These are phyloP conservation scores for Halophytophthora batemanensis DNA, from an alignment of 352 stramenopile species.

Conservation along the genomic window DNA sequence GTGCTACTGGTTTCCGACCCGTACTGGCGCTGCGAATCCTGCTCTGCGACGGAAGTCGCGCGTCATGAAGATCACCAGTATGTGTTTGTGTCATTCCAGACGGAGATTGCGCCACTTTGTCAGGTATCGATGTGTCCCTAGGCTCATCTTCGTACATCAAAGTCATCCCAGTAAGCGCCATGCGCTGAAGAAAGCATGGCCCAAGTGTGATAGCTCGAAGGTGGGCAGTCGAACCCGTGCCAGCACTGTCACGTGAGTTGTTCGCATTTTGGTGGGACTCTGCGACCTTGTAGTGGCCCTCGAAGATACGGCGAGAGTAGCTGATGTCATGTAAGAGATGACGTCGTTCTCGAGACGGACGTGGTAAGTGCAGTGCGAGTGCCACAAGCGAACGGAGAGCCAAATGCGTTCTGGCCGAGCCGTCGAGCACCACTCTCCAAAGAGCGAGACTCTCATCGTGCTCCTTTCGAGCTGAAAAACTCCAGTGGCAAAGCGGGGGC, in stretches of 20 bases:
- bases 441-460: conserved; percentile 7
- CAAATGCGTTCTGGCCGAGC: conserved; percentile 27
- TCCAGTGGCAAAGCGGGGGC: conserved; percentile 4
- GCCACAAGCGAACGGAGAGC: conserved; percentile 31
- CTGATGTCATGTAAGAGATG: conserved; percentile 11
- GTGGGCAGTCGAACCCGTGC: no score
- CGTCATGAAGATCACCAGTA: no score
- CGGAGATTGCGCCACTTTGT: no score
- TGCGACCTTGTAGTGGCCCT: background rate
- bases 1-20: no score
- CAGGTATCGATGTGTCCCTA: no score
- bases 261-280: background rate
- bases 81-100: no score
- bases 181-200: no score
- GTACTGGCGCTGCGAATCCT: no score
- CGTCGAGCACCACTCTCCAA: conserved; percentile 14
- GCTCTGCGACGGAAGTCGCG: no score
- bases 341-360: conserved; percentile 31
- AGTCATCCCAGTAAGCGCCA: no score
- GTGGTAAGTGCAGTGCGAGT: conserved; percentile 31
- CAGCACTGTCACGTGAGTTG: background rate
- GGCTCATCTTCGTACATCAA: no score
- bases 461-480: background rate
- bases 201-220: no score
- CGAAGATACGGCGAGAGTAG: conserved; percentile 1